phyloP scores from a whole-genome alignment of 352 stramenopile genomes.

The Globisporangium carolinianum region DNA sequence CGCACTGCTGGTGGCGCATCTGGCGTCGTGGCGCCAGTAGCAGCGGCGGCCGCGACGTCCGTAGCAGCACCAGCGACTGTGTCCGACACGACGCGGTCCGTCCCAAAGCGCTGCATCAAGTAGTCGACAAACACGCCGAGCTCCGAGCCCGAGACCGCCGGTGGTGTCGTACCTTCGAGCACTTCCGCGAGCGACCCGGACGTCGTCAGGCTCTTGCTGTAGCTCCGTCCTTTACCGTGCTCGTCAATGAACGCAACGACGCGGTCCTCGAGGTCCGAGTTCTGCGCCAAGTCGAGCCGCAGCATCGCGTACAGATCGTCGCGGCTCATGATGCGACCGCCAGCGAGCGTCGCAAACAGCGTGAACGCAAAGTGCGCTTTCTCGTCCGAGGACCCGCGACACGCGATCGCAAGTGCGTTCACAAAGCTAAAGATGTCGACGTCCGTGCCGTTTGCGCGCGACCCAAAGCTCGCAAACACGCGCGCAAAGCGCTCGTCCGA shows the following conservation, averaged over 20 bases:
- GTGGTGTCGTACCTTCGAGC: conserved; percentile 44
- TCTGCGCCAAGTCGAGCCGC: conserved; percentile 73
- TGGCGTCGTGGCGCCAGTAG: conserved; percentile 1
- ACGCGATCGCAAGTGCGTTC: conserved; percentile 69
- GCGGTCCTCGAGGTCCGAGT: conserved; percentile 54
- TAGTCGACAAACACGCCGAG: conserved; percentile 75
- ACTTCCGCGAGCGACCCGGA: conserved; percentile 44
- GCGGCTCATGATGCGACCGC: conserved; percentile 52
- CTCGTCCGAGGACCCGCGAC: conserved; percentile 57
- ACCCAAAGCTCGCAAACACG: conserved; percentile 76
- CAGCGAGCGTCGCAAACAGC: conserved; percentile 54
- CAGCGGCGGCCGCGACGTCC: neutral
- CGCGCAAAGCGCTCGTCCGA: conserved; percentile 69
- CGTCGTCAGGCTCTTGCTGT: conserved; percentile 31
- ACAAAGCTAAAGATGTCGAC: conserved; percentile 88
- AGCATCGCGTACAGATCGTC: conserved; percentile 84
- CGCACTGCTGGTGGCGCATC: conserved; percentile 21
- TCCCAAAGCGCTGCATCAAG: conserved; percentile 54
- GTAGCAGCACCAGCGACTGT: neutral
- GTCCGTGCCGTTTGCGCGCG: conserved; percentile 65
- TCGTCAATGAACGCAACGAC: conserved; percentile 65
- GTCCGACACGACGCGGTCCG: conserved; percentile 19
- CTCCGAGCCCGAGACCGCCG: conserved; percentile 71
- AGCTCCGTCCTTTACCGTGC: conserved; percentile 34
- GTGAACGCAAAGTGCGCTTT: conserved; percentile 79